phyloP scores from a whole-genome alignment of 495 filamentous ascomycete genomes.

The Aspergillus saccharolyticus region DNA sequence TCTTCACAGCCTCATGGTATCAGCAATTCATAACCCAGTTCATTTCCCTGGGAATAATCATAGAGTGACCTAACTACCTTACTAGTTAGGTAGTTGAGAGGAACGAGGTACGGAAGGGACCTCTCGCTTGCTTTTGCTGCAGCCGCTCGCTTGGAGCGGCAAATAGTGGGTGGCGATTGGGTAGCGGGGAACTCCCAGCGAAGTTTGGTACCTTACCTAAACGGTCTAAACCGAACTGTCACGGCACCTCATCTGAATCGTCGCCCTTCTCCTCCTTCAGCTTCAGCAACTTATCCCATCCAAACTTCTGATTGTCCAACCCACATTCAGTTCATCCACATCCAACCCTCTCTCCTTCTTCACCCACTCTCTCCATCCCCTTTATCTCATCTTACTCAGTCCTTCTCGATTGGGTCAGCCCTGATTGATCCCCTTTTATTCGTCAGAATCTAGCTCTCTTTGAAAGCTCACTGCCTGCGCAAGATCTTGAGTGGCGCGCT shows the following conservation, averaged over 20 bases:
- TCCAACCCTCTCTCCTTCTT: slow-evolving; percentile 1
- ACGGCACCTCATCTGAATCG: slow-evolving; percentile 10
- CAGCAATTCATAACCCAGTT: no score
- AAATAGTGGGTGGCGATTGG: slow-evolving; percentile 31
- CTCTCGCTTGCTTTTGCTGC: background rate
- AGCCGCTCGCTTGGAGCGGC: slow-evolving; percentile 35
- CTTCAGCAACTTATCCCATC: slow-evolving; percentile 1
- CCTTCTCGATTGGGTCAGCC: background rate
- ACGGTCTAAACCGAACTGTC: slow-evolving; percentile 16
- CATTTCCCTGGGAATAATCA: no score
- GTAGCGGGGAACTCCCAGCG: slow-evolving; percentile 19
- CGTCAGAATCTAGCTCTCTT: background rate
- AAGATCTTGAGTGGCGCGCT: slow-evolving; percentile 21
- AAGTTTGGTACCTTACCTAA: slow-evolving; percentile 22
- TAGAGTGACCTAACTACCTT: no score
- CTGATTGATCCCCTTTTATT: background rate
- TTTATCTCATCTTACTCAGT: no score
- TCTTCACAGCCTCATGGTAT: no score
- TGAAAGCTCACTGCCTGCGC: slow-evolving; percentile 14
- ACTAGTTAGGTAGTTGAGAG: no score
- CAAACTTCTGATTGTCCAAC: slow-evolving; percentile 7
- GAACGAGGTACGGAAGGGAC: no score
- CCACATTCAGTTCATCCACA: background rate
- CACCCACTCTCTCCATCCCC: background rate
- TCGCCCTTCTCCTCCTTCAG: background rate